phyloP scores from a whole-genome alignment of 768 basidiomycete species.

The Boletus subcaerulescens region DNA sequence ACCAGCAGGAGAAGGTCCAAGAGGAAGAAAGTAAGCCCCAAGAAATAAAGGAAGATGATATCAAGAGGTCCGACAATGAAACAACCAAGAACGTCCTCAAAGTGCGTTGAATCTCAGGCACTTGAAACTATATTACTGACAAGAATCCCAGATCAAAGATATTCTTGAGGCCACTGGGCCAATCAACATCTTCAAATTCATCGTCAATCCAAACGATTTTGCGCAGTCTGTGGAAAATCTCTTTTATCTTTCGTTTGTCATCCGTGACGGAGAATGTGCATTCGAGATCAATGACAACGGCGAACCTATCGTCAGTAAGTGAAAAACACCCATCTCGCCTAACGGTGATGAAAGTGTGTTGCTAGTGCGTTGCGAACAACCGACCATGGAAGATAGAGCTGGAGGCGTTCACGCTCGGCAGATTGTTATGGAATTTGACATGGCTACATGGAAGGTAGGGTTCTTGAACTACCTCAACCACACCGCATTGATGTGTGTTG shows the following conservation, averaged over 20 bases:
- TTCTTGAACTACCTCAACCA: constrained; percentile 13
- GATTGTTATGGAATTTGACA: constrained; percentile 88
- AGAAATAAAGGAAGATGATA: constrained; percentile 80
- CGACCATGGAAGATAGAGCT: constrained; percentile 59
- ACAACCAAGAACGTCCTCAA: constrained; percentile 81
- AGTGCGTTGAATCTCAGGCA: constrained; percentile 42
- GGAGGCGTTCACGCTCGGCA: constrained; percentile 73
- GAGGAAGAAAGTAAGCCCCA: constrained; percentile 69
- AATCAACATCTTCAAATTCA: constrained; percentile 81
- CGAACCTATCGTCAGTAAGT: constrained; percentile 74
- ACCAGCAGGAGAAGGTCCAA: constrained; percentile 69
- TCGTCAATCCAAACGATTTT: constrained; percentile 88
- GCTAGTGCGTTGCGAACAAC: constrained; percentile 62
- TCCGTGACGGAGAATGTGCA: constrained; percentile 79
- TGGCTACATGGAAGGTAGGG: constrained; percentile 80
- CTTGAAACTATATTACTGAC: constrained; percentile 1
- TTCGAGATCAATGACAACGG: constrained; percentile 65
- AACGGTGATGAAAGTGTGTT: not conserved
- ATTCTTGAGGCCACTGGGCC: constrained; percentile 49
- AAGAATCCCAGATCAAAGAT: constrained; percentile 49
- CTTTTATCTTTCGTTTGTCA: constrained; percentile 92
- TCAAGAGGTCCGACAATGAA: constrained; percentile 80
- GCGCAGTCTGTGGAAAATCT: constrained; percentile 96
- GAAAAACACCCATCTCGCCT: not conserved
- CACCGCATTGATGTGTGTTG: not conserved